Base-by-base conservation (phyloP, 2,329 filamentous ascomycete species). In the Exophiala sideris region DNA sequence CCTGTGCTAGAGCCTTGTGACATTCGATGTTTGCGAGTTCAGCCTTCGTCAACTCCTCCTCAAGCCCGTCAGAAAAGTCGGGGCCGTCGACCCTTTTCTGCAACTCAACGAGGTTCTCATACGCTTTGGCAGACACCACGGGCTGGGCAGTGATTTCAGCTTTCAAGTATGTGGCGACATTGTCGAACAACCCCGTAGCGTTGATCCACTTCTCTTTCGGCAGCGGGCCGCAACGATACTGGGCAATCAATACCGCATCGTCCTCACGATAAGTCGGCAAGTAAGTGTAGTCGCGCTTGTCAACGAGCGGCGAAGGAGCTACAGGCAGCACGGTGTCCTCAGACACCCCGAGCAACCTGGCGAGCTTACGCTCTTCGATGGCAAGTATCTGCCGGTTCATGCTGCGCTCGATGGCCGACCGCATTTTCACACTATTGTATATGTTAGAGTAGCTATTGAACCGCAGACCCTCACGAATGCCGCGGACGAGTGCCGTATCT, bases 401-500 rank as follows among this genome's bases (percentile, higher is more conserved):
- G 46, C 60, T 61, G 14, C 38, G 45, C 29, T 58, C 51, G 5
- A 61, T 66, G 50, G 72, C 74, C 14, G 70, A 62, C 18, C 64
- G 68, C 41, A 76, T 61, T 33, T 65, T 65, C 32, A 64, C 68
- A 51, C 73, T 70, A 45, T 72, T 72, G 54, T 71, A 65, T n/a
- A 73, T 67, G 57, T 75, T 75, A 45, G 70, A 65, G 58, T 76
- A 77, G 54, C 68, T 71, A 38, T 72, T 73, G 48, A 71, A 64
- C 2, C 71, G 67, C 42, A 77, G 57, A 2, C 73, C 74, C 35
- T 65, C 67, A 3, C 64, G 68, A 24, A 72, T 68, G 41, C 68
- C 67, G 36, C 66, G 65, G 33, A 67, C 66, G 2, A 71, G 67
- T 5, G 72, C 70, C 24, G 64, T 52, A 50, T 73, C 71, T 2